These are phyloP conservation scores for Paragyromitra xinjiangensis DNA, from an alignment of 495 filamentous ascomycete species.

Conservation along the genomic window DNA sequence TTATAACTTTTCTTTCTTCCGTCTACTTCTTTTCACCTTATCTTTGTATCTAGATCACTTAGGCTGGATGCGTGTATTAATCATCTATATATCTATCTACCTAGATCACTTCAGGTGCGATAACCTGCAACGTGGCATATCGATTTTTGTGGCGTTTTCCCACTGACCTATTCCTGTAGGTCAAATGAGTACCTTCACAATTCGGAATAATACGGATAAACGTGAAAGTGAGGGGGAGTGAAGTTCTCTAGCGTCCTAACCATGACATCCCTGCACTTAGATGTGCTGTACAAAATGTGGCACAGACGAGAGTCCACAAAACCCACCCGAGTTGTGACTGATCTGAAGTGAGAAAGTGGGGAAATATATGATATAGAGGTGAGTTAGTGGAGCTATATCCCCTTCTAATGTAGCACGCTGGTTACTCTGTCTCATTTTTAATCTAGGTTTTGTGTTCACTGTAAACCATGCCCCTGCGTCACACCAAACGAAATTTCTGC, in stretches of 20 bases:
- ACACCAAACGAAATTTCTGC: background rate
- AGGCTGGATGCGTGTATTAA: too few relatives aligned
- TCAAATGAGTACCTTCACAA: background rate
- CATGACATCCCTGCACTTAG: background rate
- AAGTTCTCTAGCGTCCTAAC: background rate
- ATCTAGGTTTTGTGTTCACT: background rate
- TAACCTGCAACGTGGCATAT: too few relatives aligned
- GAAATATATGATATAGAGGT: background rate
- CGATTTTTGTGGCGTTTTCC: too few relatives aligned
- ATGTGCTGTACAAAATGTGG: background rate
- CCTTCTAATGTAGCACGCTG: background rate
- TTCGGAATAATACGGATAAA: background rate
- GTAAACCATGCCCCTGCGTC: background rate
- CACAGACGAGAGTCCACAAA: too few relatives aligned
- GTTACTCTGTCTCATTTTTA: background rate
- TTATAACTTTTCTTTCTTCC: too few relatives aligned
- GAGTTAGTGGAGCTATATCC: background rate
- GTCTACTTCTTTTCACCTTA: too few relatives aligned
- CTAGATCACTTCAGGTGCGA: too few relatives aligned
- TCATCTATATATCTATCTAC: too few relatives aligned
- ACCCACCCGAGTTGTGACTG: too few relatives aligned
- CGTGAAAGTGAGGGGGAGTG: background rate
- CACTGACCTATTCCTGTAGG: too few relatives aligned
- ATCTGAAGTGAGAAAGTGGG: too few relatives aligned
- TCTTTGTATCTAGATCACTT: too few relatives aligned